Evolutionary conservation across 306 rosid species (phyloP), one percentile per base, ranked within the genome.

Genomic region (Erythrophleum fordii): DNA sequence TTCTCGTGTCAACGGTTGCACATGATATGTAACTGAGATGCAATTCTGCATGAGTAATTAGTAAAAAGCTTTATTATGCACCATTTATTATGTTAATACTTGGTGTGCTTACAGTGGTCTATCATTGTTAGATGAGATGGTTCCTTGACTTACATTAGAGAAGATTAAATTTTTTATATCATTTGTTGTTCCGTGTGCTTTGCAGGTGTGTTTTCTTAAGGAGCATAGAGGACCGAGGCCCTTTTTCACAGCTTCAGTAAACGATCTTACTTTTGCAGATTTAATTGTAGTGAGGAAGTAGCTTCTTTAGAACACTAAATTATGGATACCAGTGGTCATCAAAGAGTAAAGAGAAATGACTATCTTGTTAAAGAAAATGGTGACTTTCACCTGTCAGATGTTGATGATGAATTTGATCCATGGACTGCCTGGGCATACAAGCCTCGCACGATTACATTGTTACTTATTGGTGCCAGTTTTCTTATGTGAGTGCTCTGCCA

Each of bases 341-440:
- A 78, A 77, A 91, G 89, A 88, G 88, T 67, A 56, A 85, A 75
- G 86, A 87, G 86, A 86, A 82, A 76, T 71, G 94, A 90, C 65
- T 44, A 25, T 85, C 46, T 4, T 71, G 79, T 84, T 74, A 86
- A 89, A 77, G 90, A 82, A 90, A 96, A 93, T 70, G 99, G 97
- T 31, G 87, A 82, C 76, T 75, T n/a, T 68, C 87, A 85, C 85
- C 77, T 73, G 48, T 83, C 82, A 42, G 82, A 77, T 81, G 49
- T 73, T 75, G 88, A 88, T 12, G 98, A 93, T 64, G 99, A 93
- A 17, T 84, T 85, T 79, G 99, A 96, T 90, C 99, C 99, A n/a
- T 96, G 99, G 99, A 96, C 99, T 62, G 99, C 99, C 23, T 96
- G 98, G 99, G 98, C 99, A 18, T 96, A 96, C 97, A 93, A 84